Conservation (phyloP, 2,329 filamentous ascomycete genomes). For the Aspergillus felis region DNA sequence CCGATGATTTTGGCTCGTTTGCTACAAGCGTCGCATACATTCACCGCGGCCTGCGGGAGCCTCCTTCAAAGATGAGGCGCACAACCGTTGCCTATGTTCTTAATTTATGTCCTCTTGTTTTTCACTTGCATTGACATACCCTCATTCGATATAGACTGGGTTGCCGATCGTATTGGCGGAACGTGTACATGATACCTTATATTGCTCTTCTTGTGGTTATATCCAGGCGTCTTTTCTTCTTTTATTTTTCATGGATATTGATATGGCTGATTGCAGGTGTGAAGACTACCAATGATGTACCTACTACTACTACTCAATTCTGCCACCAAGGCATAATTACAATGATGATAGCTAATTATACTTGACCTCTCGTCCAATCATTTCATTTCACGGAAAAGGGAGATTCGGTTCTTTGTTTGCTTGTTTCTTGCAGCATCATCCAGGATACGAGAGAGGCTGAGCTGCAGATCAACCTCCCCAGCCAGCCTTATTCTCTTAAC, state of each 20-base stretch:
- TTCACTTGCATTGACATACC: slow-evolving; percentile 22
- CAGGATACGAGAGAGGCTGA: too few relatives aligned
- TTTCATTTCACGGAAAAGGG: too few relatives aligned
- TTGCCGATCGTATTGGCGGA: slow-evolving; percentile 15
- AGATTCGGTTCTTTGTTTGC: too few relatives aligned
- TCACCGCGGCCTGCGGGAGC: too few relatives aligned
- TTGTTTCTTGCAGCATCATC: too few relatives aligned
- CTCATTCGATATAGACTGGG: slow-evolving; percentile 25
- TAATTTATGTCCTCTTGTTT: slow-evolving; percentile 8
- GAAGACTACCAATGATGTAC: not conserved
- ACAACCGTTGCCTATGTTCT: too few relatives aligned
- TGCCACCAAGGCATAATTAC: not conserved
- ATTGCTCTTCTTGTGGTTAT: slow-evolving; percentile 11
- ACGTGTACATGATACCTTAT: slow-evolving; percentile 36
- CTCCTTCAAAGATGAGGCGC: too few relatives aligned
- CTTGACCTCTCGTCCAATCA: too few relatives aligned
- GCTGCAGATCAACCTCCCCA: too few relatives aligned
- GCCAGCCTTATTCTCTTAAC: too few relatives aligned
- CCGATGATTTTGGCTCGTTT: slow-evolving; percentile 1
- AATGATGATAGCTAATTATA: not conserved
- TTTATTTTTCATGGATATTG: slow-evolving; percentile 3
- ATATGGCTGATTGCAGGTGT: slow-evolving; percentile 2
- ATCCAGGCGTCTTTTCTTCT: not conserved
- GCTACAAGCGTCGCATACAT: slow-evolving; percentile 15
- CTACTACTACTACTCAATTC: not conserved